Conservation (phyloP, 176 grass and related monocot genomes). For the Triticum dicoccoides region DNA sequence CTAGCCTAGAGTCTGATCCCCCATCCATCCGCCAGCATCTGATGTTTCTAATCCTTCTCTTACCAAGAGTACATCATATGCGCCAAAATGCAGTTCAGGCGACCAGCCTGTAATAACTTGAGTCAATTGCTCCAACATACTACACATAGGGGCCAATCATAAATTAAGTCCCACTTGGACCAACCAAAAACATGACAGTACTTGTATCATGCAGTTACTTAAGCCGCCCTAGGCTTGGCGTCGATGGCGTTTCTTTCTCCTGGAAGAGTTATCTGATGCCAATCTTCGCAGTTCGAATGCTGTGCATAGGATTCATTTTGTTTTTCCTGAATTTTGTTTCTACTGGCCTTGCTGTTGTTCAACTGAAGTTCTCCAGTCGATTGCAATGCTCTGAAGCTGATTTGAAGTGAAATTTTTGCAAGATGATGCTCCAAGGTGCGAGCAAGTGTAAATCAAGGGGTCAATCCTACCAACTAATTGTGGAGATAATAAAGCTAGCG, state of each 20-base stretch:
- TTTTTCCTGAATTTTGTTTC: too few species aligned
- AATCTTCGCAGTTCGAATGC: too few species aligned
- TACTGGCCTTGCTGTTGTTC: too few species aligned
- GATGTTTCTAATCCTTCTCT: not conserved
- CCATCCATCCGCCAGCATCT: not conserved
- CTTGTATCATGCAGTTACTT: not conserved
- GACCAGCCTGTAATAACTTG: not conserved
- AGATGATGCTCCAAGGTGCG: too few species aligned
- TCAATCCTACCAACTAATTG: not conserved
- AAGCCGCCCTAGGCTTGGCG: not conserved
- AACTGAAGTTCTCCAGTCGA: too few species aligned
- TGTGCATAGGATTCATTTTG: too few species aligned
- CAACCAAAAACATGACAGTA: not conserved
- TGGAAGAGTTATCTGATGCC: too few species aligned
- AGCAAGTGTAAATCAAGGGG: too few species aligned
- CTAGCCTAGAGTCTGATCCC: not conserved
- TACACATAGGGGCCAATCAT: not conserved
- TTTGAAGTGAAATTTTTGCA: too few species aligned
- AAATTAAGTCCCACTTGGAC: not conserved
- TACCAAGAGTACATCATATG: too few species aligned
- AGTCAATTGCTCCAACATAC: constrained; percentile 1
- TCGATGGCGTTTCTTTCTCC: too few species aligned
- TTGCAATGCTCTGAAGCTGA: too few species aligned
- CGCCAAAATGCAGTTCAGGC: not conserved
- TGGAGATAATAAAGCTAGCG: not conserved